Evolutionary conservation across 75 land plant species (phyloP).

Genomic region (Picea sitchensis): DNA sequence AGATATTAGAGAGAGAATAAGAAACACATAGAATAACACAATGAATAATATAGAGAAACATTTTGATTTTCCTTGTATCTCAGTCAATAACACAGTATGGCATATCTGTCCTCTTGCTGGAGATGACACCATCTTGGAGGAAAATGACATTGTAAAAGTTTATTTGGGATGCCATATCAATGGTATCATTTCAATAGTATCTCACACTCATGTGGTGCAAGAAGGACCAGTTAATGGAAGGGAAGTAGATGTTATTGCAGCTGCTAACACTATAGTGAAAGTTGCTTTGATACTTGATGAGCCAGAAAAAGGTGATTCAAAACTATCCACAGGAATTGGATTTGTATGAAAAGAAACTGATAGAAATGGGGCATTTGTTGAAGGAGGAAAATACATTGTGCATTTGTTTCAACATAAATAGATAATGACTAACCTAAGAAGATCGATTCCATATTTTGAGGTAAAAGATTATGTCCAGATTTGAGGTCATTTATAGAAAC

Average conservation of each 20-base stretch:
- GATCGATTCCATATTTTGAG: too few species aligned
- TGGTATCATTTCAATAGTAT: constrained; percentile 96
- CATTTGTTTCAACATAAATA: too few species aligned
- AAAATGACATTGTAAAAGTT: constrained; percentile 88
- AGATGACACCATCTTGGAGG: constrained; percentile 70
- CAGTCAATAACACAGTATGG: constrained; percentile 86
- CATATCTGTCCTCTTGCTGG: constrained; percentile 83
- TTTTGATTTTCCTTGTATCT: constrained; percentile 92
- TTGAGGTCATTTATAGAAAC: too few species aligned
- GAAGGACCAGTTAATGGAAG: constrained; percentile 85
- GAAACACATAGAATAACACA: constrained; percentile 77
- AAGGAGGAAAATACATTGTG: too few species aligned
- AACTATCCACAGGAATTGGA: too few species aligned
- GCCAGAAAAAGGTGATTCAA: constrained; percentile 82
- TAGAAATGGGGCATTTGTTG: too few species aligned
- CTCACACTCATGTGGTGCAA: constrained; percentile 87
- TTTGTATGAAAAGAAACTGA: too few species aligned
- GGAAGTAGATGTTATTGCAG: constrained; percentile 94
- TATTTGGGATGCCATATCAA: constrained; percentile 96
- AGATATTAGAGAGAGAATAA: constrained; percentile 24
- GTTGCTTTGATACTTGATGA: constrained; percentile 91
- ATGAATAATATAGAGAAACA: constrained; percentile 96
- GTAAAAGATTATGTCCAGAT: too few species aligned
- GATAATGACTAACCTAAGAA: too few species aligned
- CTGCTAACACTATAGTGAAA: constrained; percentile 95